Evolutionary conservation across 148 eudicot genomes (phyloP), one percentile per base, ranked within the genome.

Genomic region (Cornus suecica): DNA sequence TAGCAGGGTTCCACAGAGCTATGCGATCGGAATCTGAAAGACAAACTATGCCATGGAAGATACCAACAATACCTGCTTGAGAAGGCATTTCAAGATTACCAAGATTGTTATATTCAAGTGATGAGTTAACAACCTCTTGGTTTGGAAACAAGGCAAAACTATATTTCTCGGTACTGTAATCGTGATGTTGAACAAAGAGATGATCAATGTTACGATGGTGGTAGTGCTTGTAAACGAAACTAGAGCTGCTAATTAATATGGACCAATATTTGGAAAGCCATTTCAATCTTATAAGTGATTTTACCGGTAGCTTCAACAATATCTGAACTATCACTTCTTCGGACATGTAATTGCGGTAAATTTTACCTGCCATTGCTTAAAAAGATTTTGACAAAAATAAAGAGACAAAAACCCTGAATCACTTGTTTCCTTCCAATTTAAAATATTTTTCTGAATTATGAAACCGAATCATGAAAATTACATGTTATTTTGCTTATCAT

Each of bases 231-330:
- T 25, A 15, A 34, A 72, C n/a, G 48, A 72, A 72, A 72, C 52
- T 32, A 28, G 52, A 34, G 67, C 16, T 58, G 16, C 10, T 72
- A 3, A 72, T 60, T 1, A 72, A 42, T 14, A 22, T 11, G 11
- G 60, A 28, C 75, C 75, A 58, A 10, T 24, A 29, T 72, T 72
- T 72, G 28, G 66, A 72, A 9, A 72, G 48, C 2, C 42, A 72
- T 18, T 18, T 60, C 7, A 58, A 72, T 54, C 65, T 52, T 11
- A 72, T 22, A 14, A 72, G 75, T 4, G 75, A 72, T 60, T 72
- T 72, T 0, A 60, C 66, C 0, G 75, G 67, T 1, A 32, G 41
- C 5, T 25, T 34, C n/a, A 20, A 18, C 13, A 72, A 51, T 18
- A 56, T 72, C 0, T 72, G 41, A 27, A 27, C 22, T 7, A 34